phyloP scores from a whole-genome alignment of 2,329 filamentous ascomycete genomes.

The Penicillium capsulatum region DNA sequence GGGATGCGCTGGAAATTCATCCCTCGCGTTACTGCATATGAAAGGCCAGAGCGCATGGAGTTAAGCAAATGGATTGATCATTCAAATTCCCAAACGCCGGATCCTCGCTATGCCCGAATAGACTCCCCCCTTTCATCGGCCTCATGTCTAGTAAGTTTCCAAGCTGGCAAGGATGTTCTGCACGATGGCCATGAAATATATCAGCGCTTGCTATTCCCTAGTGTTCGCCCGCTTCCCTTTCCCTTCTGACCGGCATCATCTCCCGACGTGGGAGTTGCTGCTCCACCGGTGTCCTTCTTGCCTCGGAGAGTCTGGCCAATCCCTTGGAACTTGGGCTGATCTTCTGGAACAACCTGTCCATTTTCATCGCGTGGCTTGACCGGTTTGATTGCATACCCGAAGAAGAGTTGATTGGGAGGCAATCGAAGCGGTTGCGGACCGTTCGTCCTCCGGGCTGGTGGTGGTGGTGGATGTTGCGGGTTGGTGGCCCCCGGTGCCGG shows the following conservation, averaged over 20 bases:
- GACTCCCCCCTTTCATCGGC: conserved; percentile 9
- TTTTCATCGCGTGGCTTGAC: conserved; percentile 72
- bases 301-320: conserved; percentile 74
- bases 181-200: background rate
- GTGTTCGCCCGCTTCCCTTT: conserved; percentile 20
- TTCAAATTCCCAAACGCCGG: conserved; percentile 21
- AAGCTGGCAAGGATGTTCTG: conserved; percentile 8
- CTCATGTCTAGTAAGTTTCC: conserved; percentile 10
- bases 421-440: conserved; percentile 83
- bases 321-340: conserved; percentile 73
- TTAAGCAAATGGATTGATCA: conserved; percentile 1
- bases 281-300: conserved; percentile 57
- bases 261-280: conserved; percentile 37
- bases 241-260: conserved; percentile 31
- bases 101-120: conserved; percentile 25
- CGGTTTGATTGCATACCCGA: conserved; percentile 90
- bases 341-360: conserved; percentile 56
- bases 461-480: conserved; percentile 42
- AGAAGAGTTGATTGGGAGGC: conserved; percentile 87
- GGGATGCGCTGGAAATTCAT: too few relatives aligned
- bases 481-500: conserved; percentile 60
- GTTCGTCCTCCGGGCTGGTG: conserved; percentile 54
- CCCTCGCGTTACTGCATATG: too few relatives aligned
- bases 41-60: too few relatives aligned
- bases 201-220: conserved; percentile 19